Evolutionary conservation across 148 eudicot species (phyloP), one percentile per base, ranked within the genome.

Genomic region (Talinum fruticosum): DNA sequence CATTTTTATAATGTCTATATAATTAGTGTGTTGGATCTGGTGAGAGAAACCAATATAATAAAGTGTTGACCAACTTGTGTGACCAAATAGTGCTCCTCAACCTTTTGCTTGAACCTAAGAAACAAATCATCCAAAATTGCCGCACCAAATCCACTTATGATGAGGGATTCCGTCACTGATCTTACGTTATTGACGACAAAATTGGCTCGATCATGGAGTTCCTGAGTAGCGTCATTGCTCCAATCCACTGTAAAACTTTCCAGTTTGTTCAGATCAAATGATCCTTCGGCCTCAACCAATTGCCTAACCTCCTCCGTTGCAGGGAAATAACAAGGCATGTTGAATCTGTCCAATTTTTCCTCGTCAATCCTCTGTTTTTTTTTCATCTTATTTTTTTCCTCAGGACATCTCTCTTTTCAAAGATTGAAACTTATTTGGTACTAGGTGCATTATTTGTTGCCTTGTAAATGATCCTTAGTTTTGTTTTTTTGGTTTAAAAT

Each of bases 301-400:
- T 75, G 36, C 78, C 74, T 82, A n/a, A 86, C 79, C 75, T 90
- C 90, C 30, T 83, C 79, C 5, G 61, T 66, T 49, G 76, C 79
- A 5, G 93, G 86, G 7, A 51, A 10, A 54, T 87, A 86, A 7
- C 75, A 16, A 2, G 90, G 91, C 70, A 90, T 8, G 79, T 90
- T 54, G 28, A 19, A 54, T 26, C 4, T 54, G 62, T 54, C 62
- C 24, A 54, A 10, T 54, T 54, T 54, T 54, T n/a, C 62, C 23
- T 54, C 62, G n/a, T 54, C 62, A 6, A 54, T 23, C n/a, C n/a
- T n/a, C n/a, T n/a, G n/a, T n/a, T n/a, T n/a, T n/a, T n/a, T n/a
- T n/a, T n/a, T n/a, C n/a, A n/a, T n/a, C n/a, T n/a, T n/a, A n/a
- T n/a, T n/a, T n/a, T n/a, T n/a, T n/a, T n/a, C n/a, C n/a, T n/a